Evolutionary conservation across 2,329 filamentous ascomycete genomes (phyloP).

Genomic region (Aurifilum marmelostoma): DNA sequence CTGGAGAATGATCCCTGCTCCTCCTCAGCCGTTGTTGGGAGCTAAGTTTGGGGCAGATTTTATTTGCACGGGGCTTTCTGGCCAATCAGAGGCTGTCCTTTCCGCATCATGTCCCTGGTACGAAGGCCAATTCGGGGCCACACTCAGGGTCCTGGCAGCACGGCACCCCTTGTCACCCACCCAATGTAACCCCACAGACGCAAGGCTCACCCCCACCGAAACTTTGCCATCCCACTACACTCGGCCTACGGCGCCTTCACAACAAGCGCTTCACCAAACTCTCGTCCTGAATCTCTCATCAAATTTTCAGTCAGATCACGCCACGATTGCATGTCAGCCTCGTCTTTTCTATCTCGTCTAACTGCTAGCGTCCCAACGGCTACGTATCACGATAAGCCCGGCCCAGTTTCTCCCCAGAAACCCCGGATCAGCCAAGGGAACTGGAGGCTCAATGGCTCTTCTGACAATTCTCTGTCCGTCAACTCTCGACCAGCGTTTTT

Average conservation of each 20-base stretch:
- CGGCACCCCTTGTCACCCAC: constrained; percentile 2
- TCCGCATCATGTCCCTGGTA: constrained; percentile 15
- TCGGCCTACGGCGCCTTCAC: constrained; percentile 4
- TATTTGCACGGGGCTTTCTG: constrained; percentile 19
- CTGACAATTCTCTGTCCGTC: neutral
- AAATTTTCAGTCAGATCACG: neutral
- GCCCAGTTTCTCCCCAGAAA: neutral
- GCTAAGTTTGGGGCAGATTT: constrained; percentile 11
- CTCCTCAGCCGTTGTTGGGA: constrained; percentile 23
- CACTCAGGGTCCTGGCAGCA: constrained; percentile 11
- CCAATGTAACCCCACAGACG: constrained; percentile 1
- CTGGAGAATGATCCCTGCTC: constrained; percentile 17
- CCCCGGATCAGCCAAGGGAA: constrained; percentile 12
- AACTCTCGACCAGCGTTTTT: neutral
- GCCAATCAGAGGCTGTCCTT: constrained; percentile 12
- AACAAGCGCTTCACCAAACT: constrained; percentile 9
- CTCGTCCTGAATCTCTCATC: neutral
- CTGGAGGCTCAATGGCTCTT: neutral
- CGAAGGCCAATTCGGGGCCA: neutral
- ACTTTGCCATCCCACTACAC: constrained; percentile 1
- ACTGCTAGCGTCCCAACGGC: constrained; percentile 23
- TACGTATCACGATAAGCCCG: constrained; percentile 29
- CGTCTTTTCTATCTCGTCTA: neutral
- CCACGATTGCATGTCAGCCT: constrained; percentile 5
- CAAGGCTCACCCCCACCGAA: constrained; percentile 18